Evolutionary conservation across 805 yeast genomes (phyloP), one percentile per base, ranked within the genome.

Genomic region (Kodamaea restingae): DNA sequence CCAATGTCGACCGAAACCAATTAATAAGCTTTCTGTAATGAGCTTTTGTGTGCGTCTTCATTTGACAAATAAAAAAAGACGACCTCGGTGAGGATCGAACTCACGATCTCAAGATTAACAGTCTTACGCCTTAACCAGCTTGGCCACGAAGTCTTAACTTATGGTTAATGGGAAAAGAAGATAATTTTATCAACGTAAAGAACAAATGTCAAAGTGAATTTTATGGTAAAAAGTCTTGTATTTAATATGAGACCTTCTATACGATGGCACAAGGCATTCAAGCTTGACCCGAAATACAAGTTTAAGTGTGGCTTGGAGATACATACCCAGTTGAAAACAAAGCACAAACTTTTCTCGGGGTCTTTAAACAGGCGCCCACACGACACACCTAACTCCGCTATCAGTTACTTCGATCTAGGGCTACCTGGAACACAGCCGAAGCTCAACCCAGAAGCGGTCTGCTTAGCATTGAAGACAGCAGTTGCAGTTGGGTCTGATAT

Each of bases 401-500:
- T 84, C 2, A 81, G 95, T 11, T 84, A 64, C 52, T 93, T 81
- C 54, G 98, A 93, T 61, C 74, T 82, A 9, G 85, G 91, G 6
- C 58, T 93, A 18, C 98, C 98, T 0, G 98, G 98, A 2, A 81
- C 97, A 0, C 95, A 85, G 56, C 98, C 98, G 0, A 67, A 51
- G 31, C 59, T 93, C 35, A 91, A 90, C 55, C 76, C 77, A 14
- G 84, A 88, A 49, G 90, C 90, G 1, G 55, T 91, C 3, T 51
- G 76, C 1, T 71, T 75, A 24, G 95, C 96, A 0, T 52, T 88
- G 29, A 78, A 77, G 49, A 77, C 95, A 1, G 90, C 95, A 0
- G 58, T 75, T 2, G 86, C 93, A 0, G 60, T 90, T 38, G 70
- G 81, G 24, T 75, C 87, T 42, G 55, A 67, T 0, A 71, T 93